Evolutionary conservation across 148 eudicot species (phyloP).

Genomic region (Spergularia marina): DNA sequence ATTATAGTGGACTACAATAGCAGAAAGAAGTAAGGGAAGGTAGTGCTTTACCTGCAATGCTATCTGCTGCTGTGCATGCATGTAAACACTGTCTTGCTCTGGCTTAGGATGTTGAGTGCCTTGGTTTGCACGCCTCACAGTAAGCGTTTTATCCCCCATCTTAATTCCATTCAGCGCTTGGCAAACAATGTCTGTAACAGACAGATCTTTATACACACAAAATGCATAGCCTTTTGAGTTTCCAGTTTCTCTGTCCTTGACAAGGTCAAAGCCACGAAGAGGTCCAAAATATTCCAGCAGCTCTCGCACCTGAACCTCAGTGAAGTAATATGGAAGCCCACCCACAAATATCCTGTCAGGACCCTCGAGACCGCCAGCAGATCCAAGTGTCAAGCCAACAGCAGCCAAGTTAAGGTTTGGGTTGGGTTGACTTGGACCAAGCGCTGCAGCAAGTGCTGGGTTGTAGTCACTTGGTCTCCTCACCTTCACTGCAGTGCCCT

Average conservation of each 20-base stretch:
- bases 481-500: conserved; percentile 93
- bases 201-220: conserved; percentile 80
- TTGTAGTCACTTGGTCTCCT: conserved; percentile 97
- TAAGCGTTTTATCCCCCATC: conserved; percentile 93
- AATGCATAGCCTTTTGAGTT: conserved; percentile 99
- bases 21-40: not conserved
- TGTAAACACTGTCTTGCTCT: conserved; percentile 83
- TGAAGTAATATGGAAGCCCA: conserved; percentile 92
- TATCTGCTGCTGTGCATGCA: conserved; percentile 95
- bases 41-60: conserved; percentile 62
- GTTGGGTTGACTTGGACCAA: conserved; percentile 97
- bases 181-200: conserved; percentile 90
- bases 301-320: conserved; percentile 88
- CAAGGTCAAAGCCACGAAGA: conserved; percentile 90
- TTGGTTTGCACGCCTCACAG: conserved; percentile 95
- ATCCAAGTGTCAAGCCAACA: conserved; percentile 85
- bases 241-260: conserved; percentile 95
- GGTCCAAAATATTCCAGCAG: conserved; percentile 88
- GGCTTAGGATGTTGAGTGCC: conserved; percentile 87
- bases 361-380: conserved; percentile 97
- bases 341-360: conserved; percentile 97
- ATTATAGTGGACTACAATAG: not conserved
- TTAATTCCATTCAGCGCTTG: conserved; percentile 92
- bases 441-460: conserved; percentile 89
- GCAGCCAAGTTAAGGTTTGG: conserved; percentile 87